Conservation (phyloP, 108 stramenopile species). For the Nitzschia inconspicua region DNA sequence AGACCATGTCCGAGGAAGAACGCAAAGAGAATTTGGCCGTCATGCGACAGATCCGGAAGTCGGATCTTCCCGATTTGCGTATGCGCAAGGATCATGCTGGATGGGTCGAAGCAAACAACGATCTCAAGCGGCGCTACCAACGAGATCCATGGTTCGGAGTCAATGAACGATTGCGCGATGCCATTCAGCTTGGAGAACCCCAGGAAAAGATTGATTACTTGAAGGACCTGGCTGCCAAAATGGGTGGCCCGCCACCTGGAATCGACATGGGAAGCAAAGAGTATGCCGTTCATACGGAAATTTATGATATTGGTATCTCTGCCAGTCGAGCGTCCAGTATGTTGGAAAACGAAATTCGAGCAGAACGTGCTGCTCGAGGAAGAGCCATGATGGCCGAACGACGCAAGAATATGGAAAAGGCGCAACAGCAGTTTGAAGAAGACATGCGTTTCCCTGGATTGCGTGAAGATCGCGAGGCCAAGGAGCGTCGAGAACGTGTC, state of each 20-base stretch:
- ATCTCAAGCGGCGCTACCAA: conserved; percentile 41
- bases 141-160: conserved; percentile 81
- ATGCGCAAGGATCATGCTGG: conserved; percentile 50
- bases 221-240: conserved; percentile 40
- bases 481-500: conserved; percentile 52
- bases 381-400: conserved; percentile 61
- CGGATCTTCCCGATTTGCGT: conserved; percentile 50
- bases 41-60: conserved; percentile 64
- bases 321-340: conserved; percentile 30
- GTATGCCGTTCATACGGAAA: conserved; percentile 64
- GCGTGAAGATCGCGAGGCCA: conserved; percentile 53
- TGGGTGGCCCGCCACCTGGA: conserved; percentile 75
- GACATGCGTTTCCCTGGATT: conserved; percentile 49
- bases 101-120: conserved; percentile 69
- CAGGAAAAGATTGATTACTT: conserved; percentile 55
- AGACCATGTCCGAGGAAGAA: conserved; percentile 62
- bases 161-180: conserved; percentile 79
- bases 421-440: conserved; percentile 49
- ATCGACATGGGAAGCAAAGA: conserved; percentile 47
- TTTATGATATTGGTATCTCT: conserved; percentile 60
- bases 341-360: conserved; percentile 45
- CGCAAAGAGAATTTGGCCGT: conserved; percentile 69
- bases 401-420: conserved; percentile 43
- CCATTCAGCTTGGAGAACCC: conserved; percentile 54
- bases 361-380: conserved; percentile 45